phyloP scores from a whole-genome alignment of 371 early-diverging fungal species.

The Mortierella sp. region DNA sequence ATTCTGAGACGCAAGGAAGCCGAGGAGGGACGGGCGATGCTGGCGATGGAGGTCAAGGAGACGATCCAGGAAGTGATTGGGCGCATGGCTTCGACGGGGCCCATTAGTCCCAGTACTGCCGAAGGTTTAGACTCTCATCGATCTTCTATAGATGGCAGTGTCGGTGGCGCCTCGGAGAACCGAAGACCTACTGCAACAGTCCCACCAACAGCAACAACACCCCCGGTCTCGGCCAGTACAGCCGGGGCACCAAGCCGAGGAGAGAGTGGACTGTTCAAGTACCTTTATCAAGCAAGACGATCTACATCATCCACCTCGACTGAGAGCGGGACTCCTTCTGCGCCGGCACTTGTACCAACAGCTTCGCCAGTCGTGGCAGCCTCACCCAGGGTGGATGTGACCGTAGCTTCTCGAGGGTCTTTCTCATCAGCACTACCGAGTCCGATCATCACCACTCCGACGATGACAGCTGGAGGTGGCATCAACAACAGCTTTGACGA shows the following conservation, averaged over 20 bases:
- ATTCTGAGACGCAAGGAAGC: slow-evolving; percentile 42
- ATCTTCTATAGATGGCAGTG: slow-evolving; percentile 12
- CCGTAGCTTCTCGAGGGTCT: neutral
- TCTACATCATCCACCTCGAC: slow-evolving; percentile 15
- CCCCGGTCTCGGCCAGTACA: neutral
- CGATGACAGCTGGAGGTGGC: neutral
- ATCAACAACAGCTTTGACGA: neutral
- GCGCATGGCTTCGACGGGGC: slow-evolving; percentile 6
- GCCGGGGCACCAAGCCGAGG: neutral
- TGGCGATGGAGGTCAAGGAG: slow-evolving; percentile 47
- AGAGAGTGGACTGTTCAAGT: slow-evolving; percentile 35
- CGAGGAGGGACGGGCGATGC: slow-evolving; percentile 38
- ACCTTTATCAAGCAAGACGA: slow-evolving; percentile 41
- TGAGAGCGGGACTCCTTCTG: neutral
- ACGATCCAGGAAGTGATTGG: slow-evolving; percentile 46
- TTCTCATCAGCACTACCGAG: neutral
- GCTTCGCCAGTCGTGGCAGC: neutral
- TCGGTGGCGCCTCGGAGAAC: neutral
- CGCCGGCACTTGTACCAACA: neutral
- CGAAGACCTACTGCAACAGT: neutral
- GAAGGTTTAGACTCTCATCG: neutral
- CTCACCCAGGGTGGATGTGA: neutral
- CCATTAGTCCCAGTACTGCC: neutral
- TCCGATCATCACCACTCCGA: neutral
- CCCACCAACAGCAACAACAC: neutral